Evolutionary conservation across 2,329 filamentous ascomycete species (phyloP).

Genomic region (Alternaria sp.): DNA sequence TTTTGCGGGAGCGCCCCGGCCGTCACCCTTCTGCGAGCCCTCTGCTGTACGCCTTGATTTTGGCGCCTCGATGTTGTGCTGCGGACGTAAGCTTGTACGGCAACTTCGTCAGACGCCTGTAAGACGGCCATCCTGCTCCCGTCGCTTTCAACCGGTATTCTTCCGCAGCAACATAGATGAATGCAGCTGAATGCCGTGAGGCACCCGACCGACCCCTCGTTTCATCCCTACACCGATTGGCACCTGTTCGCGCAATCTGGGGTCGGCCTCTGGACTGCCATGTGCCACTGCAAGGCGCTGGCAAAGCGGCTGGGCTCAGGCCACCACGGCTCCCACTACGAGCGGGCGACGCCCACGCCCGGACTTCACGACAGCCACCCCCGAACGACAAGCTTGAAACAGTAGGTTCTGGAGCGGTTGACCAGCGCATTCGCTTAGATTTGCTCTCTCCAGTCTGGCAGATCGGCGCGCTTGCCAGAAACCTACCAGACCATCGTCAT

Average conservation of each 20-base stretch:
- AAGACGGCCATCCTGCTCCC: constrained; percentile 12
- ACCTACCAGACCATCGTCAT: constrained; percentile 16
- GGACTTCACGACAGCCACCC: constrained; percentile 13
- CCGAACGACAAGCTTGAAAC: constrained; percentile 3
- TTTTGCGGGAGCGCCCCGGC: not conserved
- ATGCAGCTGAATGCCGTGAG: constrained; percentile 19
- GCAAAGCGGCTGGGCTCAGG: not conserved
- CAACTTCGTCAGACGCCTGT: constrained; percentile 10
- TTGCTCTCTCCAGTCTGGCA: constrained; percentile 2
- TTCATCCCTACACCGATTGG: constrained; percentile 26
- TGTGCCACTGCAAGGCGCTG: constrained; percentile 8
- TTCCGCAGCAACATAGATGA: constrained; percentile 34
- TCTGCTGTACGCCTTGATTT: constrained; percentile 8
- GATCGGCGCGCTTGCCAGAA: constrained; percentile 11
- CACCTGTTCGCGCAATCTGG: constrained; percentile 25
- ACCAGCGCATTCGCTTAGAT: constrained; percentile 2
- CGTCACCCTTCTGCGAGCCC: not conserved
- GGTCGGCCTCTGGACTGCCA: constrained; percentile 5
- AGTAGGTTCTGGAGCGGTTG: constrained; percentile 2
- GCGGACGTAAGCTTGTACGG: not conserved
- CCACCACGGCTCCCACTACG: not conserved
- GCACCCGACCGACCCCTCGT: constrained; percentile 21
- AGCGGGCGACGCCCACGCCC: constrained; percentile 10
- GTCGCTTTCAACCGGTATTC: constrained; percentile 40
- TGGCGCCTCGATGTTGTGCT: constrained; percentile 4